Evolutionary conservation across 306 rosid species (phyloP), one percentile per base, ranked within the genome.

Genomic region (Pterocarpus santalinus): DNA sequence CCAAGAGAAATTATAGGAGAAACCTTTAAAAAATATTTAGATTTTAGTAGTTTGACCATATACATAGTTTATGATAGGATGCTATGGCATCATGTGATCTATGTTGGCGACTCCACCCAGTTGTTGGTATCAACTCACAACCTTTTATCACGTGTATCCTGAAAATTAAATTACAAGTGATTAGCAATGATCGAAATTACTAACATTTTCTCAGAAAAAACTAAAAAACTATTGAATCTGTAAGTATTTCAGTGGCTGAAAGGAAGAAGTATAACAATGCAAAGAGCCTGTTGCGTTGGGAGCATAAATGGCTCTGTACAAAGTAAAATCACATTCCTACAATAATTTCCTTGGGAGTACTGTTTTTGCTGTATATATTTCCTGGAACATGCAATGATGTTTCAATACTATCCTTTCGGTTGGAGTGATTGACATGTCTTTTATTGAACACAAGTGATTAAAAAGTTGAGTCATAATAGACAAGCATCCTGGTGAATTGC

Each of bases 201-300:
- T n/a, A 49, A 75, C 16, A 22, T 22, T 22, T 22, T 22, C 28
- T 22, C 28, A 22, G 28, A 22, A 22, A 22, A 22, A 22, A 22
- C 28, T 22, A 22, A 22, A 22, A 22, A 22, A 22, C 28, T 22
- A 22, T 22, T 22, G 28, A 22, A 22, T 46, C 49, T 36, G 49
- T 12, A 4, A 41, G 14, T 58, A 47, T 47, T 46, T 47, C 4
- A 47, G 53, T 47, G 53, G 53, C 13, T 12, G 12, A 47, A 10
- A 47, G 53, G 53, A 47, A 47, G 53, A 47, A 32, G 47, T 47
- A 34, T 63, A 64, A 30, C 22, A 74, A 33, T 51, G 49, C 13
- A 36, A 77, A 65, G 69, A 49, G 35, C 32, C 73, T 53, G 51
- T 51, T 38, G 65, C 51, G 62, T 32, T 47, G 15, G 63, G 44